Conservation (phyloP, 2,329 filamentous ascomycete species). For the Graphilbum fragrans region DNA sequence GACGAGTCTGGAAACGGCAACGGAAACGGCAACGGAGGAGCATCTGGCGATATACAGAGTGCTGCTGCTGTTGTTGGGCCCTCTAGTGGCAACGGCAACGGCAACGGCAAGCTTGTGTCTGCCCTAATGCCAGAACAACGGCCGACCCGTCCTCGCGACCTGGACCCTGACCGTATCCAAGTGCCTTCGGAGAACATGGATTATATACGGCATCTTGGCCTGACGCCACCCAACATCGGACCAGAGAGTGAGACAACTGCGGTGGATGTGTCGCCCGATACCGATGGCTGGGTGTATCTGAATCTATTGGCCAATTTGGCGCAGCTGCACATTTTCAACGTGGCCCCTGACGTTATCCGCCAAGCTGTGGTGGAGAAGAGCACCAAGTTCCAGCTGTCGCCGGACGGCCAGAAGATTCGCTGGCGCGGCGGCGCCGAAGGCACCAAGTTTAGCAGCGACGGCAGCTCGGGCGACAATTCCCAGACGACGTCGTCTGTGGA, state of each 20-base stretch:
- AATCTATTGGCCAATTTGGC: constrained; percentile 73
- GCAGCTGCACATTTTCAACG: constrained; percentile 74
- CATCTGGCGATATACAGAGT: constrained; percentile 7
- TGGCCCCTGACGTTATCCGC: constrained; percentile 66
- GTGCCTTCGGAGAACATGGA: constrained; percentile 66
- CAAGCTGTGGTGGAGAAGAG: constrained; percentile 59
- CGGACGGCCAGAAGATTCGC: constrained; percentile 65
- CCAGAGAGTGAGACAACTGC: constrained; percentile 24
- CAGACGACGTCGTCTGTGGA: constrained; percentile 35
- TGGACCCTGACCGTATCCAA: constrained; percentile 69
- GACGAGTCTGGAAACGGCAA: constrained; percentile 17
- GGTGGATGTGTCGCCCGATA: constrained; percentile 43
- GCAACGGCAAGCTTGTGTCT: constrained; percentile 22
- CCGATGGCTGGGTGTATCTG: constrained; percentile 70
- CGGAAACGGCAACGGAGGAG: constrained; percentile 22
- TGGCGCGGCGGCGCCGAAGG: constrained; percentile 61
- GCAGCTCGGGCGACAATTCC: constrained; percentile 32
- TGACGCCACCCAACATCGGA: constrained; percentile 45
- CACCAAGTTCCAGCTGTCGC: constrained; percentile 63
- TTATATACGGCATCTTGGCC: constrained; percentile 64
- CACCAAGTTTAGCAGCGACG: constrained; percentile 55
- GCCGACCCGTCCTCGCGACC: constrained; percentile 62
- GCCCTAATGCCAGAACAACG: constrained; percentile 50
- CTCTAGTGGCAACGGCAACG: constrained; percentile 1
- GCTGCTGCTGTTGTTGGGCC: background rate